These are phyloP conservation scores for Chrysopogon serrulatus DNA, from an alignment of 176 grass and related monocot genomes.

Conservation along the genomic window DNA sequence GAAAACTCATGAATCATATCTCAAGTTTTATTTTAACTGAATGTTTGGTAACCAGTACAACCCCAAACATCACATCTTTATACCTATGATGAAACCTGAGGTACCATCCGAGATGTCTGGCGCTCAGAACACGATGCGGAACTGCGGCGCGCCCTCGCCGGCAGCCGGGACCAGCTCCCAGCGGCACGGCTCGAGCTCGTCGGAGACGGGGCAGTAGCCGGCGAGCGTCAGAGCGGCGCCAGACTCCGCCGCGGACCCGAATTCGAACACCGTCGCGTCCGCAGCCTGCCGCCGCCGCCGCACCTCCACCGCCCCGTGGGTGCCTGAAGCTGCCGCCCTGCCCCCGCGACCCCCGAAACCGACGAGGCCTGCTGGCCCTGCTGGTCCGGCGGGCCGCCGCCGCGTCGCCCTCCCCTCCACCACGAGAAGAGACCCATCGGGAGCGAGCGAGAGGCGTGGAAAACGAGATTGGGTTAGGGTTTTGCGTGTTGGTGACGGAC, in stretches of 20 bases:
- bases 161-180: conserved; percentile 73
- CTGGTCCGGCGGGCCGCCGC: conserved; percentile 19
- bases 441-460: conserved; percentile 22
- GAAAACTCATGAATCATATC: neutral
- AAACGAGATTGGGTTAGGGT: conserved; percentile 33
- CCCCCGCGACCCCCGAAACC: neutral
- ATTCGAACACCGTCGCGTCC: conserved; percentile 91
- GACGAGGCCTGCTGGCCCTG: neutral
- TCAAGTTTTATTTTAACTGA: conserved; percentile 32
- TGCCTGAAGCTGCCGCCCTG: conserved; percentile 22
- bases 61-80: neutral
- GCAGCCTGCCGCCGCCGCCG: conserved; percentile 45
- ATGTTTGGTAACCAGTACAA: conserved; percentile 13
- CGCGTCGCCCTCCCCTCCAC: conserved; percentile 52
- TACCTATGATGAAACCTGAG: conserved; percentile 3
- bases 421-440: conserved; percentile 84
- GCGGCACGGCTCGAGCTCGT: conserved; percentile 87
- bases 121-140: conserved; percentile 93
- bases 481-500: neutral
- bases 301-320: conserved; percentile 77
- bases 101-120: neutral
- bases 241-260: conserved; percentile 66
- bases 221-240: conserved; percentile 65
- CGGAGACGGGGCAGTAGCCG: conserved; percentile 81
- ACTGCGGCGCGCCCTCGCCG: conserved; percentile 66